Evolutionary conservation across 176 grass and related monocot species (phyloP).

Genomic region (Paspalum notatum): DNA sequence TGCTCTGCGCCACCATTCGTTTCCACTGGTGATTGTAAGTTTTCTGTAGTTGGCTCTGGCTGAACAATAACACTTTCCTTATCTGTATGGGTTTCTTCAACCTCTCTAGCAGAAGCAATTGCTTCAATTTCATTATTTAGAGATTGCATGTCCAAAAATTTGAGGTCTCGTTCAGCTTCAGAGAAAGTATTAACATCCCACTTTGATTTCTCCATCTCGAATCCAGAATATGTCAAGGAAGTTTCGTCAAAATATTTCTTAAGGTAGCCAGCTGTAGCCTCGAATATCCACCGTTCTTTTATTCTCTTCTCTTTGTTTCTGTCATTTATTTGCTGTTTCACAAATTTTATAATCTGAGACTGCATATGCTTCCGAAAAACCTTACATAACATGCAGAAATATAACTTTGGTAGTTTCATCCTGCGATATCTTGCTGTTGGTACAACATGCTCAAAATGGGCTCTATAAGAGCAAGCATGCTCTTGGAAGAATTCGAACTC

Average conservation of each 20-base stretch:
- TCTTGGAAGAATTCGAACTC: constrained; percentile 45
- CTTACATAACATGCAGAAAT: constrained; percentile 41
- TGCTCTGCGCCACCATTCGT: constrained; percentile 18
- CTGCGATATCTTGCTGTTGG: constrained; percentile 40
- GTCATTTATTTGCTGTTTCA: constrained; percentile 52
- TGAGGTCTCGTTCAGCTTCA: constrained; percentile 31
- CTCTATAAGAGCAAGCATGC: constrained; percentile 28
- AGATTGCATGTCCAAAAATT: constrained; percentile 53
- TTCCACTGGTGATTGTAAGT: constrained; percentile 7
- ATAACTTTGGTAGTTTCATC: constrained; percentile 44
- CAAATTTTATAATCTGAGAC: constrained; percentile 50
- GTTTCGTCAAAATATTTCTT: constrained; percentile 52
- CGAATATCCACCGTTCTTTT: constrained; percentile 59
- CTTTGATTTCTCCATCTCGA: constrained; percentile 56
- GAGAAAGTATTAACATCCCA: constrained; percentile 25
- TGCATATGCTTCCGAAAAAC: constrained; percentile 55
- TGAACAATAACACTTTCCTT: constrained; percentile 36
- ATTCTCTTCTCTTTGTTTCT: constrained; percentile 68
- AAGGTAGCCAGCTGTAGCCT: constrained; percentile 72
- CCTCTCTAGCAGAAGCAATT: constrained; percentile 37
- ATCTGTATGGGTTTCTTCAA: constrained; percentile 19
- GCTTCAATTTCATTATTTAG: constrained; percentile 49
- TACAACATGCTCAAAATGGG: constrained; percentile 23
- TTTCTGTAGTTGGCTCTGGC: constrained; percentile 27
- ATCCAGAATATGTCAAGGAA: constrained; percentile 48